These are phyloP conservation scores for Entrophospora sp. DNA, from an alignment of 192 early-diverging fungal species.

Conservation along the genomic window DNA sequence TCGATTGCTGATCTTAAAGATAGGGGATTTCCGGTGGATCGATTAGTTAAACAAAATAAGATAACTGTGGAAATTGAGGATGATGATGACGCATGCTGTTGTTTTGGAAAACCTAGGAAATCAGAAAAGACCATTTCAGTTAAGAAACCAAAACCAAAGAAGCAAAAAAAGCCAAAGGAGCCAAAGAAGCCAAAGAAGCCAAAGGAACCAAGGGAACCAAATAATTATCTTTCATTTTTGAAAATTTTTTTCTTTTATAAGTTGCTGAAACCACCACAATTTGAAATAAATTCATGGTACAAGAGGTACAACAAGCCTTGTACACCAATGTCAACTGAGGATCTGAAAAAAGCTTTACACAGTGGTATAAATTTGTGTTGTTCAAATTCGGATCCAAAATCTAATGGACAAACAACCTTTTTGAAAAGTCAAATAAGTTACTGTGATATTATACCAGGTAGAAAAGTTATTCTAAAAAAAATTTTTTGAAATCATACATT, in stretches of 20 bases:
- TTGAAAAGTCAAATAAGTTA: conserved; percentile 30
- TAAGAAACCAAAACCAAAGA: conserved; percentile 15
- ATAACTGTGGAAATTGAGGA: not conserved
- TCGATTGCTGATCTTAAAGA: not conserved
- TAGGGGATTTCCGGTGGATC: conserved; percentile 44
- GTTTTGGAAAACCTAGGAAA: too few relatives aligned
- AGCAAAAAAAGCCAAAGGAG: conserved; percentile 4
- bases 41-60: conserved; percentile 38
- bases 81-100: too few relatives aligned
- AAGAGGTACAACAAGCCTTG: conserved; percentile 11
- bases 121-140: conserved; percentile 19
- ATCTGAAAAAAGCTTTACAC: conserved; percentile 24
- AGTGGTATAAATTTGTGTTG: conserved; percentile 24
- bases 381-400: conserved; percentile 27
- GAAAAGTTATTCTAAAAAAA: too few relatives aligned
- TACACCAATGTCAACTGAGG: conserved; percentile 23
- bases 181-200: not conserved
- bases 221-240: conserved; percentile 66
- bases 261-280: conserved; percentile 52
- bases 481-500: conserved; percentile 8
- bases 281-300: conserved; percentile 21
- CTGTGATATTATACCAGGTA: conserved; percentile 42
- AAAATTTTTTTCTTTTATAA: too few relatives aligned
- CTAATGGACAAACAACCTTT: conserved; percentile 22
- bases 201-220: conserved; percentile 24